These are phyloP conservation scores for Coemansia sp. DNA, from an alignment of 192 early-diverging fungal genomes.

Conservation along the genomic window DNA sequence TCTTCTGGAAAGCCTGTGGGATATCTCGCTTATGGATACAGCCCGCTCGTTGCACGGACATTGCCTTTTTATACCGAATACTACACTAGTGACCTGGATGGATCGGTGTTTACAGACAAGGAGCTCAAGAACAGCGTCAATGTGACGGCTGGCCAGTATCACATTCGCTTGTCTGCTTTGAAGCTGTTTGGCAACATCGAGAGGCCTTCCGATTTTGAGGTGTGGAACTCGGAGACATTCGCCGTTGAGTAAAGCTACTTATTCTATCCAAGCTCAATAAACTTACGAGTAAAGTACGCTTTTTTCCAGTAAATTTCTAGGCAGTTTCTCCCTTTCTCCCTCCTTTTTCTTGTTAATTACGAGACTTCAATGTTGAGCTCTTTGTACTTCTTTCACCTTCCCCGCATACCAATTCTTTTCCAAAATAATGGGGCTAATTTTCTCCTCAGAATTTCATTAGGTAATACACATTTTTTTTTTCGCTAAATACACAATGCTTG, in stretches of 20 bases:
- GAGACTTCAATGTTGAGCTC: too few relatives aligned
- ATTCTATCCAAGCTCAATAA: too few relatives aligned
- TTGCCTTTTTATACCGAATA: background rate
- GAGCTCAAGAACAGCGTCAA: conserved; percentile 8
- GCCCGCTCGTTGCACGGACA: background rate
- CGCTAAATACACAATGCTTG: too few relatives aligned
- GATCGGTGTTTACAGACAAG: conserved; percentile 6
- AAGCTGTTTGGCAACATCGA: conserved; percentile 32
- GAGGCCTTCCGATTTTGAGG: conserved; percentile 32
- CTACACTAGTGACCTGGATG: background rate
- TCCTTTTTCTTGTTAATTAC: too few relatives aligned
- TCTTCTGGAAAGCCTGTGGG: conserved; percentile 5
- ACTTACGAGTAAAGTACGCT: too few relatives aligned
- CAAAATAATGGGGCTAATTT: too few relatives aligned
- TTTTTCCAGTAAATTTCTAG: too few relatives aligned
- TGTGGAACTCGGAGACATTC: conserved; percentile 33
- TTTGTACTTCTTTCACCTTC: too few relatives aligned
- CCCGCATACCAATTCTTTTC: too few relatives aligned
- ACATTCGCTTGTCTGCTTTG: conserved; percentile 20
- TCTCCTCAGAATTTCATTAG: too few relatives aligned
- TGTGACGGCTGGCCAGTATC: conserved; percentile 38
- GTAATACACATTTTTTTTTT: too few relatives aligned
- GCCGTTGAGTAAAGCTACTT: conserved; percentile 11
- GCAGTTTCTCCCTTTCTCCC: too few relatives aligned
- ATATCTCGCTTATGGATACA: conserved; percentile 39